A percentile compares a stretch with the other conserved stretches of the same genome.
These are phyloP conservation scores for Triticum turgidum DNA, from an alignment of 176 grass and related monocot genomes.

Conservation along the genomic window DNA sequence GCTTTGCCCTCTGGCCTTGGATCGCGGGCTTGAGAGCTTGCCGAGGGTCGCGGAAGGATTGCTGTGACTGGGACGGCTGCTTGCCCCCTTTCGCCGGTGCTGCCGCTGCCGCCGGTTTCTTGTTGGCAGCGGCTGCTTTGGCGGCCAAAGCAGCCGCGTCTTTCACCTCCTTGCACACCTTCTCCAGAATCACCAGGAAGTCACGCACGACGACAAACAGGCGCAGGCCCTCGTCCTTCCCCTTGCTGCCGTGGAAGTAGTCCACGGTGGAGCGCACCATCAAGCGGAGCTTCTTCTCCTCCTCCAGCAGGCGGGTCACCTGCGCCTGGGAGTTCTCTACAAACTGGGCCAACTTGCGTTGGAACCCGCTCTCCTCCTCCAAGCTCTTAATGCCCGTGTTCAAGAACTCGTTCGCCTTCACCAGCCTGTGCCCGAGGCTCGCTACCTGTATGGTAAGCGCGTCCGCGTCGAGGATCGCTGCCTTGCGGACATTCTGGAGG, in stretches of 20 bases:
- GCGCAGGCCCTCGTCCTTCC: slow-evolving; percentile 77
- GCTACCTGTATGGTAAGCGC: slow-evolving; percentile 56
- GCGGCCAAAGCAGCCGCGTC: slow-evolving; percentile 24
- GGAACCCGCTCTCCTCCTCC: slow-evolving; percentile 78
- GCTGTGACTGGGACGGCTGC: slow-evolving; percentile 8
- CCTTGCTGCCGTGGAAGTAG: slow-evolving; percentile 78
- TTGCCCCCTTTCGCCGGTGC: neutral
- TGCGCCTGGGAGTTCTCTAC: slow-evolving; percentile 51
- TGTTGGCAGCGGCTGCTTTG: slow-evolving; percentile 10
- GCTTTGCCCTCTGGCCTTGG: slow-evolving; percentile 37
- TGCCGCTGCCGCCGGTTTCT: slow-evolving; percentile 14
- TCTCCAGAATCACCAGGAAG: slow-evolving; percentile 74
- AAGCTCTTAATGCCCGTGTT: slow-evolving; percentile 56
- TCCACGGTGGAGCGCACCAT: slow-evolving; percentile 66
- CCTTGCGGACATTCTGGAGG: slow-evolving; percentile 72
- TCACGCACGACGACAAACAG: slow-evolving; percentile 79
- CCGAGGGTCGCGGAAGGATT: slow-evolving; percentile 51
- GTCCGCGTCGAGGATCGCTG: slow-evolving; percentile 66
- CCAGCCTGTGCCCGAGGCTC: slow-evolving; percentile 53
- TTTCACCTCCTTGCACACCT: slow-evolving; percentile 81
- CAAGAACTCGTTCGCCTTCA: slow-evolving; percentile 67
- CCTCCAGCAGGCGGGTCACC: slow-evolving; percentile 54
- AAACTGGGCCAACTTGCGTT: slow-evolving; percentile 44
- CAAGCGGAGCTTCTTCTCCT: slow-evolving; percentile 71
- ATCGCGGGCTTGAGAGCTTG: slow-evolving; percentile 61